Evolutionary conservation across 2,329 filamentous ascomycete species (phyloP), one percentile per base, ranked within the genome.

Genomic region (Colletotrichum zoysiae): DNA sequence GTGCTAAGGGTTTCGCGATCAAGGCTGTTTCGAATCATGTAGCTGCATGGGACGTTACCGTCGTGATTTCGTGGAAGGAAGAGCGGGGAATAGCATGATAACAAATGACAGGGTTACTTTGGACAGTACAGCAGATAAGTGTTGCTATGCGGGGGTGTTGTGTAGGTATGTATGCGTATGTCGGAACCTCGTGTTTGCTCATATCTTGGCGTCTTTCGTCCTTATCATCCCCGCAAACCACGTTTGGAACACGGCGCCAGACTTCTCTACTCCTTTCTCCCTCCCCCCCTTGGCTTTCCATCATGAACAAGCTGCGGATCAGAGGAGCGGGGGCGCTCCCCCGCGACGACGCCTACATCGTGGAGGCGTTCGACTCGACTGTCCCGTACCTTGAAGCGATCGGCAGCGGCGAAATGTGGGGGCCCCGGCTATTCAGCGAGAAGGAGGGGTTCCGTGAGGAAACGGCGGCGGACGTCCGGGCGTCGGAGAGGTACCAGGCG

Each of bases 351-450:
- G 66, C 76, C 42, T 79, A 79, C 76, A 77, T 81, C 53, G 66
- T 77, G 40, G 74, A 75, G 35, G 78, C 77, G 58, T 79, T 80
- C 74, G 76, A 79, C 71, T 79, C 77, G 12, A 76, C 75, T 11
- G 58, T 81, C 48, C 75, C 77, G 58, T 74, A 77, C 65, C 76
- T 81, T 57, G 73, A 60, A 48, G 75, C 76, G 16, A 68, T 76
- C 23, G 79, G 76, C 44, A 79, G 76, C 58, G 74, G 68, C 59
- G 75, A 60, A n/a, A 78, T 78, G 76, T 80, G 79, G 77, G 78
- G 78, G 9, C 59, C 71, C 23, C 60, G 74, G 69, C 78, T 71
- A 26, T 77, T 79, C 50, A 78, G 76, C 6, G 65, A 66, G 11
- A 76, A 74, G 44, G 58, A 77, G 33, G 75, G 72, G 18, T 78